Base-by-base conservation (phyloP, 1,284 basidiomycete genomes). In the Cryptococcus floricola region DNA sequence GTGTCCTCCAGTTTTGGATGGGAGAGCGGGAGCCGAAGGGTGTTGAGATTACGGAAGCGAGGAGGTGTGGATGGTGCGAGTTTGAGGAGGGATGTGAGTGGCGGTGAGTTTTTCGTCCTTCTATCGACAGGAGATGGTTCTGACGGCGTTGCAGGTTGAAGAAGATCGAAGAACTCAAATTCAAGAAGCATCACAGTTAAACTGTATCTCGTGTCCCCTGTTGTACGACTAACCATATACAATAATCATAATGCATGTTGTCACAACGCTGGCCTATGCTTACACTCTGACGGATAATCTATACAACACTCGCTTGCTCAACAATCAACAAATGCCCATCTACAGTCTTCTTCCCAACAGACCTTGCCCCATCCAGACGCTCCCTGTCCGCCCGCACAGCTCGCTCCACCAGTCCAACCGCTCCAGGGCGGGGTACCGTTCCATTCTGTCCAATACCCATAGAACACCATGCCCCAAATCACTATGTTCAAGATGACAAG, bases 61-160 rank as follows among this genome's bases (percentile, higher is more conserved):
- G 80, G 53, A 80, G 89, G 50, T 94, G 91, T 59, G 91, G 87
- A 37, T 82, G 84, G 39, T 94, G 91, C 67, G 90, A 92, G 71
- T 93, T 91, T 71, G 76, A 77, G 46, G 78, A 83, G 1, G 85
- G 82, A 12, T 94, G 90, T 65, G 91, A 93, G 77, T 94, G 90
- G 90, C 80, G 89, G 69, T 75, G 47, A 66, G 73, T 68, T 38
- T 7, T n/a, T 18, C 6, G 3, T 39, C n/a, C 48, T 14, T 41
- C 5, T 50, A 12, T 8, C 27, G 31, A 38, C 23, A 23, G 16
- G 25, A 27, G 23, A 25, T 37, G 48, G 48, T 8, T n/a, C 34
- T 38, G n/a, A 50, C 48, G 19, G 12, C 6, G 34, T 19, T 31
- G 31, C 23, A 56, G 54, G 5, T 27, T 39, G 38, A 47, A 47